A percentile compares a stretch with the other conserved stretches of the same genome.
phyloP scores from a whole-genome alignment of 2,329 filamentous ascomycete genomes.

The Cytospora leucostoma region DNA sequence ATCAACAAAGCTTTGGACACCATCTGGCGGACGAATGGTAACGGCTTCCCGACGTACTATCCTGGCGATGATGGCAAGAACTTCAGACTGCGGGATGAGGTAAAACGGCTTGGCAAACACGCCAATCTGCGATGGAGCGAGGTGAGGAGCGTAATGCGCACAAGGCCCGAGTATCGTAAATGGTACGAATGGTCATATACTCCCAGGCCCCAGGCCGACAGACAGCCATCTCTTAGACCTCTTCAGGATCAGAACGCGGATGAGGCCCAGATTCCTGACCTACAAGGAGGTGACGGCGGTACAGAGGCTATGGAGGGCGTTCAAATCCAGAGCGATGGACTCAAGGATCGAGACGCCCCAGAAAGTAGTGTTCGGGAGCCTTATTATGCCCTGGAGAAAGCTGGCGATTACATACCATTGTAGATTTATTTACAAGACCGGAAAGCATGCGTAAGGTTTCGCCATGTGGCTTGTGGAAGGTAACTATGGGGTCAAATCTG shows the following conservation, averaged over 20 bases:
- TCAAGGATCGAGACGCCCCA: background rate
- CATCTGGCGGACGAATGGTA: background rate
- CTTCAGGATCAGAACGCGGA: background rate
- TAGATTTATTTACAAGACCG: background rate
- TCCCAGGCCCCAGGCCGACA: background rate
- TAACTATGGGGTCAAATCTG: background rate
- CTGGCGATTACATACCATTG: conserved; percentile 17
- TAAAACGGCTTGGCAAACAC: background rate
- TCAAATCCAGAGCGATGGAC: background rate
- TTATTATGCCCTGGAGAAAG: background rate
- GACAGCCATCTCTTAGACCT: background rate
- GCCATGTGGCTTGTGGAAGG: background rate
- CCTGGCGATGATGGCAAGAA: background rate
- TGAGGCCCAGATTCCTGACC: background rate
- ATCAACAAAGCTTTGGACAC: background rate
- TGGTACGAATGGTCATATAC: background rate
- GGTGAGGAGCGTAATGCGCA: background rate
- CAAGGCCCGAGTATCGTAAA: background rate
- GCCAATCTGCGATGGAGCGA: background rate
- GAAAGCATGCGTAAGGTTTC: background rate
- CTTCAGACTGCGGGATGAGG: background rate
- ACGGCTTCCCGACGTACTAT: background rate
- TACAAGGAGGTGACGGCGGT: background rate
- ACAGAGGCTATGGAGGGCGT: background rate
- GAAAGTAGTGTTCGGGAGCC: background rate